Conservation (phyloP, 2,329 filamentous ascomycete species). For the Diaporthe caulivora region DNA sequence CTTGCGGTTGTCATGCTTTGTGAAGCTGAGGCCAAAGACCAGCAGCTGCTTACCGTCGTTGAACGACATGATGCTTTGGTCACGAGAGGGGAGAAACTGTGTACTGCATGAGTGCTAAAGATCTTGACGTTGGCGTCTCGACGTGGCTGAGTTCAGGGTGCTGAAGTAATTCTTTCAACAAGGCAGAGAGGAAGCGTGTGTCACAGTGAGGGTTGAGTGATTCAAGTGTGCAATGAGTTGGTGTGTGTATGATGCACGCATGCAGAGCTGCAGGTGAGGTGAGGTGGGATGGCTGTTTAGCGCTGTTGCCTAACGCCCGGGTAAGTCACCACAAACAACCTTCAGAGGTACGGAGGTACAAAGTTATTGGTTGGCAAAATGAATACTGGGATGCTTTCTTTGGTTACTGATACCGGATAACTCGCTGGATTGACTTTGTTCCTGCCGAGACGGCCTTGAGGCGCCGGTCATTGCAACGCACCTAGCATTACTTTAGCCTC, state of each 20-base stretch:
- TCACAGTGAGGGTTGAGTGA: neutral
- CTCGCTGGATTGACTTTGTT: neutral
- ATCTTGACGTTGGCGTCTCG: neutral
- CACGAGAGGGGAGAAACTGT: too few relatives aligned
- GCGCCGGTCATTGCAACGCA: too few relatives aligned
- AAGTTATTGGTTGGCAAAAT: neutral
- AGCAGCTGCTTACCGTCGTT: constrained; percentile 38
- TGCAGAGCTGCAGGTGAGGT: neutral
- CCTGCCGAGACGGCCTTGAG: neutral
- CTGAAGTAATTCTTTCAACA: neutral
- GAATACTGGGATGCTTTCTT: neutral
- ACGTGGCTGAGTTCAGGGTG: neutral
- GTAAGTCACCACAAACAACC: constrained; percentile 4
- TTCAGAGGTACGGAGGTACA: neutral
- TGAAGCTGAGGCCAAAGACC: constrained; percentile 38
- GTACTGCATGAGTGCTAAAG: too few relatives aligned
- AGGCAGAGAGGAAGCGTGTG: neutral
- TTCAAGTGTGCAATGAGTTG: neutral
- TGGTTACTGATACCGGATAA: neutral
- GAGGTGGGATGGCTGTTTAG: constrained; percentile 31
- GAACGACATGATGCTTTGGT: constrained; percentile 19
- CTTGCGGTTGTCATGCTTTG: constrained; percentile 37
- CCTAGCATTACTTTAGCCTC: too few relatives aligned
- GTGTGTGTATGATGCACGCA: neutral
- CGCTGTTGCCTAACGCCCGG: constrained; percentile 21